Evolutionary conservation across 805 yeast species (phyloP), one percentile per base, ranked within the genome.

Genomic region (Zygotorulaspora chibaensis): DNA sequence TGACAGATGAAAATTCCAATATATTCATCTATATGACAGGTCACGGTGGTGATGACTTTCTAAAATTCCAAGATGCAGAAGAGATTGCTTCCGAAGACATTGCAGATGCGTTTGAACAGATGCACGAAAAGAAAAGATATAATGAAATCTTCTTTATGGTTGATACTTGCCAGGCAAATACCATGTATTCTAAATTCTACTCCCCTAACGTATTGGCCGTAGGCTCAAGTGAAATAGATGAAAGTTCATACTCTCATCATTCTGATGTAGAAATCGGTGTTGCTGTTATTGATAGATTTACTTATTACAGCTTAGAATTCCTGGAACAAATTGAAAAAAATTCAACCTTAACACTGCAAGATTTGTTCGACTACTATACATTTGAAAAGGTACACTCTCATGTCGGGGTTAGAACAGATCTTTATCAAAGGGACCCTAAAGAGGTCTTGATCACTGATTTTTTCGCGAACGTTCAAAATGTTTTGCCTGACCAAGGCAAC

Each of bases 151-250:
- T 93, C 61, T 93, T 93, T 68, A 93, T 93, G 98, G 85, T 93
- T 53, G 99, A 93, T 66, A 93, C 99, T 0, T 93, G 99, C 62
- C 99, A 93, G 71, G 99, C 99, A 20, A 93, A 91, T 67, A 88
- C 99, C 12, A 91, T 93, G 99, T 93, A 85, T 68, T 83, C 95
- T 46, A 79, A 84, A 59, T 81, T 91, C 61, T 89, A 88, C 63
- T 84, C 96, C 8, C 98, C 99, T 28, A 89, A 93, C 63, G 80
- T 93, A 38, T 67, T 93, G 42, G 87, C 96, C 1, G 95, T 91
- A 29, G 99, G 99, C 0, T 88, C 96, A 1, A 85, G 95, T 8
- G 84, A 77, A 53, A 52, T 87, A 7, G 96, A 84, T 45, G 96
- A 93, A 67, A 82, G 91, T 41, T 87, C 96, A 2, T 93, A 89